Percentiles rank a stretch among this genome's conserved stretches.
These are phyloP conservation scores for Chalciporus piperatus DNA, from an alignment of 768 basidiomycete genomes.

Conservation along the genomic window DNA sequence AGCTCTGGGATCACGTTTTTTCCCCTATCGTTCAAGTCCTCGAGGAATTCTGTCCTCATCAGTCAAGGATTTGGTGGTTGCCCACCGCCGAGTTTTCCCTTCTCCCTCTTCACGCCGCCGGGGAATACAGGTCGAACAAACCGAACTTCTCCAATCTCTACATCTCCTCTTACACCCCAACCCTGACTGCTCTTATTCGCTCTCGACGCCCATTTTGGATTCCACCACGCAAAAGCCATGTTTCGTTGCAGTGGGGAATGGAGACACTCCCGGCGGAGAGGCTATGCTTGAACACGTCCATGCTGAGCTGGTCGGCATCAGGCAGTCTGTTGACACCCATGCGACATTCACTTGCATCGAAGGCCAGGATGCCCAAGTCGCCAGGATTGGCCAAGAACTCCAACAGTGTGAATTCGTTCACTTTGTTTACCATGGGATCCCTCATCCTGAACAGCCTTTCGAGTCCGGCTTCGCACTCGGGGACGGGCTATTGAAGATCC, in stretches of 20 bases:
- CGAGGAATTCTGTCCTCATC: neutral
- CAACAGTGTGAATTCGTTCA: conserved; percentile 13
- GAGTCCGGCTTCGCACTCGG: conserved; percentile 7
- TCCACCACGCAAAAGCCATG: neutral
- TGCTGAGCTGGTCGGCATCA: neutral
- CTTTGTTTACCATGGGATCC: conserved; percentile 21
- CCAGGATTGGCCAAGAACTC: too few relatives aligned
- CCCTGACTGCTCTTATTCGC: too few relatives aligned
- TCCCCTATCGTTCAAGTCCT: conserved; percentile 3
- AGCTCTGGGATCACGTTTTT: conserved; percentile 3
- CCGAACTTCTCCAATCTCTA: too few relatives aligned
- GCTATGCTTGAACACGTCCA: neutral
- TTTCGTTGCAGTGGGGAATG: neutral
- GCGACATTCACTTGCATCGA: too few relatives aligned
- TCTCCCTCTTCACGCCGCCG: too few relatives aligned
- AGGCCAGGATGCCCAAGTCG: neutral
- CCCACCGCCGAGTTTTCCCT: neutral
- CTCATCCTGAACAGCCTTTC: conserved; percentile 8
- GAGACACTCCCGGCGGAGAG: neutral
- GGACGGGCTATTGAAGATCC: neutral
- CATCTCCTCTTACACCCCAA: too few relatives aligned
- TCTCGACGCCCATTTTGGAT: neutral
- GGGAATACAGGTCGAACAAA: too few relatives aligned
- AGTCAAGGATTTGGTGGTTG: conserved; percentile 11
- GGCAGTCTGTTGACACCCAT: too few relatives aligned